Base-by-base conservation (phyloP, 768 basidiomycete species). In the Phaeotremella fagi region DNA sequence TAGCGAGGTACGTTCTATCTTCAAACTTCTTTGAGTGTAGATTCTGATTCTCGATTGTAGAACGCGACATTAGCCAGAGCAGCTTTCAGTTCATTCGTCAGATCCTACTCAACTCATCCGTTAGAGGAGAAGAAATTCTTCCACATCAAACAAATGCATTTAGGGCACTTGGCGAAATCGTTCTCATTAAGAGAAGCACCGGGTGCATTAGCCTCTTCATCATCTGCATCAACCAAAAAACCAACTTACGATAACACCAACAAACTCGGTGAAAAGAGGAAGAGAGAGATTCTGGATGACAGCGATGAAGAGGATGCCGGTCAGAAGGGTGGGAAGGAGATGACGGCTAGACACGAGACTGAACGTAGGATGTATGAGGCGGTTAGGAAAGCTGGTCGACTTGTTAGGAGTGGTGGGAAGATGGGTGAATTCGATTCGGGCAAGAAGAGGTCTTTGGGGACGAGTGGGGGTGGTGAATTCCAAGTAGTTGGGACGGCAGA, bases 31-130 rank as follows among this genome's bases (percentile, higher is more conserved):
- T 41, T 22, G 38, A 22, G 38, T 31, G 51, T 14, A 43, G 7
- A 28, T 25, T 66, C 15, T 9, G 54, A 45, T 33, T 33, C 9
- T 37, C 57, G 46, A 12, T 28, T 18, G 15, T 60, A 98, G 95
- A 85, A 92, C 66, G 78, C 83, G 12, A 78, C 79, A 14, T 71
- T 85, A 15, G 90, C 95, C 16, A 82, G 88, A 25, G 85, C 81
- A 63, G 95, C 91, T 0, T 99, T 86, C 77, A 79, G 83, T 29
- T 95, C 94, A 0, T 90, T 94, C 73, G 84, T 97, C 78, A 82
- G 94, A 49, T 95, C 95, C 0, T 99, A 98, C 74, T 86, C 95
- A 26, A 99, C 95, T 0, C 95, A 99, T 76, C 92, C 95, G 0
- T 82, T 87, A 15, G 84, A 85, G 55, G 95, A 98, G 74, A 99